These are phyloP conservation scores for Beauveria caledonica DNA, from an alignment of 2,329 filamentous ascomycete genomes.

Conservation along the genomic window DNA sequence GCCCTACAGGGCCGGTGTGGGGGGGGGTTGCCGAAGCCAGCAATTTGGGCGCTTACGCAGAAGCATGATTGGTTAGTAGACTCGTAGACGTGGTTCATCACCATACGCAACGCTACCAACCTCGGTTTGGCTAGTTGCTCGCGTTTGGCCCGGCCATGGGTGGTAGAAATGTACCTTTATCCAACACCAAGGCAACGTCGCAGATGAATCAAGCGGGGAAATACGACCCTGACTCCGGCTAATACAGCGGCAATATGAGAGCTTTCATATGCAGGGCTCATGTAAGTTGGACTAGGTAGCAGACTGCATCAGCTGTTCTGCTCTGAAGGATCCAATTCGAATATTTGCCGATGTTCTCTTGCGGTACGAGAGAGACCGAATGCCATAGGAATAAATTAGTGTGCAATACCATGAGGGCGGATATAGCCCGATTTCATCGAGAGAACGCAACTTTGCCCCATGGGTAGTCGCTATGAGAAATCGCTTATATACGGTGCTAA, in stretches of 20 bases:
- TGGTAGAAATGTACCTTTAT: background rate
- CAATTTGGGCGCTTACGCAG: conserved; percentile 6
- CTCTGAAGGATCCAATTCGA: no score
- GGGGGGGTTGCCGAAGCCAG: conserved; percentile 1
- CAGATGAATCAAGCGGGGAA: background rate
- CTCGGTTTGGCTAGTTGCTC: background rate
- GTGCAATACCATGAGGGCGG: no score
- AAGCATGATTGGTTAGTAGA: conserved; percentile 1
- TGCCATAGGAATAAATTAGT: no score
- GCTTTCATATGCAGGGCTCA: no score
- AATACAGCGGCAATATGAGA: no score
- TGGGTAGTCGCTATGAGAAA: no score
- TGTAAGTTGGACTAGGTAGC: no score
- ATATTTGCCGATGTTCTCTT: no score
- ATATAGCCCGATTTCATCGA: no score
- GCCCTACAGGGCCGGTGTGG: conserved; percentile 1
- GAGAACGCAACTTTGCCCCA: no score
- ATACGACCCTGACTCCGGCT: background rate
- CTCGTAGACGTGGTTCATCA: background rate
- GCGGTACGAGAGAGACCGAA: no score
- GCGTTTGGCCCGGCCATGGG: background rate
- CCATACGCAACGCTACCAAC: background rate
- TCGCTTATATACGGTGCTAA: background rate
- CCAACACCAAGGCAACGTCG: background rate
- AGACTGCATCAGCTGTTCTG: no score